phyloP scores from a whole-genome alignment of 257 asterid species.

The Agastache rugosa region DNA sequence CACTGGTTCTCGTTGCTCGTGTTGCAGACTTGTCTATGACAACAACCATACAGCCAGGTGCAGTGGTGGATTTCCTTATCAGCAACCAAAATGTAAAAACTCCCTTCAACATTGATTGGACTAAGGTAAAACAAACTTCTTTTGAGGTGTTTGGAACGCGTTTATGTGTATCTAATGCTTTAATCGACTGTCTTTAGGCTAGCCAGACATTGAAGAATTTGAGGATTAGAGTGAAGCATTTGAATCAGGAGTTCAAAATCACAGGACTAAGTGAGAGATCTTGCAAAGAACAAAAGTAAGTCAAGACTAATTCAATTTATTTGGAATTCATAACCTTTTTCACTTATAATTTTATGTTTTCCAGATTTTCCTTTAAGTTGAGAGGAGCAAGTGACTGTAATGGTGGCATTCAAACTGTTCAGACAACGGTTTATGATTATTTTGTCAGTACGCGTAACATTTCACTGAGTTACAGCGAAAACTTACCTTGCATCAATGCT shows the following conservation, averaged over 20 bases:
- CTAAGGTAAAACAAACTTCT: constrained; percentile 42
- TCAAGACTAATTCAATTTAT: constrained; percentile 4
- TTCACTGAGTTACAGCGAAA: constrained; percentile 48
- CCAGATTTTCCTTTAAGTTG: constrained; percentile 41
- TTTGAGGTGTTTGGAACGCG: neutral
- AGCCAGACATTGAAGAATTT: constrained; percentile 46
- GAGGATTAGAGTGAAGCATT: constrained; percentile 51
- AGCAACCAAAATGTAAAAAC: constrained; percentile 50
- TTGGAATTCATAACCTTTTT: neutral
- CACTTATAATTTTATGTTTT: constrained; percentile 5
- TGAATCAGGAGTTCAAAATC: constrained; percentile 49
- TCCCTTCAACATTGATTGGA: constrained; percentile 56
- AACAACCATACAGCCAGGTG: constrained; percentile 51
- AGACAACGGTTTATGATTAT: constrained; percentile 57
- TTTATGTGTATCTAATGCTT: neutral
- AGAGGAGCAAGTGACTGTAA: constrained; percentile 25
- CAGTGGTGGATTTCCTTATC: constrained; percentile 52
- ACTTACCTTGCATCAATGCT: constrained; percentile 58
- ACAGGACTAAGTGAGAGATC: constrained; percentile 51
- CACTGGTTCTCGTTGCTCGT: constrained; percentile 6
- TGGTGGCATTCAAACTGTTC: constrained; percentile 33
- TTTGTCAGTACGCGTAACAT: constrained; percentile 49
- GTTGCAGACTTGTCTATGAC: constrained; percentile 55
- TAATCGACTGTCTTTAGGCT: constrained; percentile 40
- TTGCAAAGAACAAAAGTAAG: constrained; percentile 60